Evolutionary conservation across 352 stramenopile species (phyloP).

Genomic region (Plasmopara halstedii): DNA sequence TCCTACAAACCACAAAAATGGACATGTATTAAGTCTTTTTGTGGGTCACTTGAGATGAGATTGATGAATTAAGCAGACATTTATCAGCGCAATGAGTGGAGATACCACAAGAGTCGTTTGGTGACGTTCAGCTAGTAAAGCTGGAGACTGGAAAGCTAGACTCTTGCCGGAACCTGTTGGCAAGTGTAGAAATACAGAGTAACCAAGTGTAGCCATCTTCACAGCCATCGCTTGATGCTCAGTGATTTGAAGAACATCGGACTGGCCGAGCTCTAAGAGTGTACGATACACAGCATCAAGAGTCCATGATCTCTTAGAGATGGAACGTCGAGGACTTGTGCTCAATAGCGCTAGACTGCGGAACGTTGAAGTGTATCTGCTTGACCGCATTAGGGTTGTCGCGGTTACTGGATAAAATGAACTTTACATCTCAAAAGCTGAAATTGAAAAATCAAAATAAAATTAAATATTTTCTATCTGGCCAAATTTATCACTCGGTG

Average conservation of each 20-base stretch:
- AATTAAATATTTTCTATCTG: no score
- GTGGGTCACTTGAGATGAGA: neutral
- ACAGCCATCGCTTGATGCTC: conserved; percentile 40
- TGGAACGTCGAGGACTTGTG: neutral
- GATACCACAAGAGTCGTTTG: conserved; percentile 62
- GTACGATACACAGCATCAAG: conserved; percentile 28
- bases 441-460: no score
- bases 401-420: no score
- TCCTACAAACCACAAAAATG: conserved; percentile 27
- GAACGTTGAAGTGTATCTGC: no score
- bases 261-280: conserved; percentile 26
- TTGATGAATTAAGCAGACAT: conserved; percentile 27
- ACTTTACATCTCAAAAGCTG: no score
- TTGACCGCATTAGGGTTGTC: no score
- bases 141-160: conserved; percentile 68
- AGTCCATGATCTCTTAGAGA: neutral
- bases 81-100: conserved; percentile 66
- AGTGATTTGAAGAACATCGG: conserved; percentile 22
- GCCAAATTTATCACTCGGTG: no score
- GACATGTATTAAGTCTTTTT: neutral
- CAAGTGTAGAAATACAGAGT: conserved; percentile 67
- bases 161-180: conserved; percentile 76
- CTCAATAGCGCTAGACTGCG: neutral
- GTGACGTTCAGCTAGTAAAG: conserved; percentile 30
- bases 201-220: conserved; percentile 32